Evolutionary conservation across 1,284 basidiomycete species (phyloP).

Genomic region (Ceratobasidium sp.): DNA sequence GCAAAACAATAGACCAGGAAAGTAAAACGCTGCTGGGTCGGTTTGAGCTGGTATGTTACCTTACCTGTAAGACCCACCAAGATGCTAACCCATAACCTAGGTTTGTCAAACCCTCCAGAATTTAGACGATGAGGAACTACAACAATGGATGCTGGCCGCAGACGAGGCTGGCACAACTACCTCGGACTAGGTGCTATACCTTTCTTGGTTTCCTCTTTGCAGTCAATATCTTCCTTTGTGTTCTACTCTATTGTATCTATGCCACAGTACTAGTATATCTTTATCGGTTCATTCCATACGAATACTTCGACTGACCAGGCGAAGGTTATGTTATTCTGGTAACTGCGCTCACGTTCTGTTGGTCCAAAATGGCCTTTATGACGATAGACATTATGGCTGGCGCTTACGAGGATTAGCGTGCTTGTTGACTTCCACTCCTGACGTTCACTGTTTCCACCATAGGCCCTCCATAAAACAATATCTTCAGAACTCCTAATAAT

Average conservation of each 20-base stretch:
- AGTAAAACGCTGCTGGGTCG: constrained; percentile 9
- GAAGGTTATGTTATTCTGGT: too few species aligned
- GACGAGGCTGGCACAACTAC: constrained; percentile 36
- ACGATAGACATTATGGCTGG: too few species aligned
- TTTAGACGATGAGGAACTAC: constrained; percentile 24
- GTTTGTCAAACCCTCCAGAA: constrained; percentile 6
- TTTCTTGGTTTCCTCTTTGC: background rate
- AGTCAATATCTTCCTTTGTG: background rate
- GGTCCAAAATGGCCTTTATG: too few species aligned
- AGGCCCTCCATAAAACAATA: too few species aligned
- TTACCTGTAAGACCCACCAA: background rate
- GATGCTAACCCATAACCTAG: background rate
- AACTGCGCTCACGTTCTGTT: too few species aligned
- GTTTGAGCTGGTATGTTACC: constrained; percentile 15
- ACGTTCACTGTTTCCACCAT: too few species aligned
- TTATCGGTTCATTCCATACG: too few species aligned
- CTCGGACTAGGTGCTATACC: constrained; percentile 7
- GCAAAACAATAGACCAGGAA: constrained; percentile 31
- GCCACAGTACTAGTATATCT: background rate
- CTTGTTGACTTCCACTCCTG: too few species aligned
- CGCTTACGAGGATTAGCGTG: too few species aligned
- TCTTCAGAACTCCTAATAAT: too few species aligned
- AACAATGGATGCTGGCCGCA: constrained; percentile 37
- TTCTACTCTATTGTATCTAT: background rate
- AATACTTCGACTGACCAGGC: too few species aligned